Conservation (phyloP, 495 filamentous ascomycete genomes). For the Amorphotheca resinae region DNA sequence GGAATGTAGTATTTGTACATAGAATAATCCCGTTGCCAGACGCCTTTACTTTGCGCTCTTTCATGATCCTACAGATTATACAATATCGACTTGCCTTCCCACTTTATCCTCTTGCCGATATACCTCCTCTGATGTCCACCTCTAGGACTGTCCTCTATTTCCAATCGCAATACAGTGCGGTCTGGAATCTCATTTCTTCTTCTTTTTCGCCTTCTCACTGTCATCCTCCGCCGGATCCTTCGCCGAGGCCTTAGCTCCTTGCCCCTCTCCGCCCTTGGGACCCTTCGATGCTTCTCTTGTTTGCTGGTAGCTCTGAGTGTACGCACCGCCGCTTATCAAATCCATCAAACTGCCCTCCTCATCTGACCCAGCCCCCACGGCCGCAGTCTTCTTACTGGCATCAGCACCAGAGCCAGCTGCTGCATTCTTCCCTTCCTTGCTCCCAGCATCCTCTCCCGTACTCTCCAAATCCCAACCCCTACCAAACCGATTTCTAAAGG, state of each 20-base stretch:
- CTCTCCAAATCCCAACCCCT: constrained; percentile 55
- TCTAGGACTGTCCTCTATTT: background rate
- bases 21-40: constrained; percentile 13
- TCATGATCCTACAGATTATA: no score
- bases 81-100: background rate
- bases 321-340: constrained; percentile 43
- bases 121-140: no score
- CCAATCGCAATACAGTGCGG: background rate
- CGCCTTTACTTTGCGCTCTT: constrained; percentile 1
- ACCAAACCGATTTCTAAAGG: constrained; percentile 77
- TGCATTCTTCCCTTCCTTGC: background rate
- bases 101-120: background rate
- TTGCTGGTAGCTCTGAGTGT: background rate
- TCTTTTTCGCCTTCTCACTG: constrained; percentile 3
- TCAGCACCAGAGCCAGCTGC: constrained; percentile 2
- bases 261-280: background rate
- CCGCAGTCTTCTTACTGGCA: constrained; percentile 8
- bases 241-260: background rate
- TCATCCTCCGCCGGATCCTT: constrained; percentile 5
- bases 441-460: constrained; percentile 13
- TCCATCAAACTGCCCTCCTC: constrained; percentile 47
- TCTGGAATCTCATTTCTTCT: background rate
- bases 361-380: constrained; percentile 15
- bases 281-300: constrained; percentile 12
- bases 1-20: constrained; percentile 16